A percentile compares a stretch with the other conserved stretches of the same genome.
Conservation (phyloP, 1,284 basidiomycete genomes). For the Apiotrichum sp. region DNA sequence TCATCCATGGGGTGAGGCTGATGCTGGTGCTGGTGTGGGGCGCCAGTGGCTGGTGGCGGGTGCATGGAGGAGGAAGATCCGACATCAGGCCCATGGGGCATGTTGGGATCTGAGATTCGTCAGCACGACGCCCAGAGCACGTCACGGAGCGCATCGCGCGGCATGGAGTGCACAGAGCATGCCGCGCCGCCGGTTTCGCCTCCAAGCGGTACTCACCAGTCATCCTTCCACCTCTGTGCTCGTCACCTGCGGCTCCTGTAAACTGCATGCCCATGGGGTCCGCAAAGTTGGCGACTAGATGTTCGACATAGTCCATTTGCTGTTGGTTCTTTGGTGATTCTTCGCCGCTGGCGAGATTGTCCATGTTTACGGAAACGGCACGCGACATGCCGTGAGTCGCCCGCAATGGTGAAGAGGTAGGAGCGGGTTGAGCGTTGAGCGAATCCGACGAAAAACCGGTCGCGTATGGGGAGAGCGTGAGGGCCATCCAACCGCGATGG, state of each 20-base stretch:
- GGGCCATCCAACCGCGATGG: slow-evolving; percentile 13
- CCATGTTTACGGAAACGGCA: slow-evolving; percentile 20
- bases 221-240: slow-evolving; percentile 8
- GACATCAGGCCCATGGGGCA: neutral
- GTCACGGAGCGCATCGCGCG: too few species aligned
- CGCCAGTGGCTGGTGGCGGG: neutral
- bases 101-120: slow-evolving; percentile 3
- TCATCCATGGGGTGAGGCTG: slow-evolving; percentile 20
- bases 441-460: slow-evolving; percentile 14
- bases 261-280: slow-evolving; percentile 41
- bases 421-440: slow-evolving; percentile 3
- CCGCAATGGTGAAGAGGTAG: too few species aligned
- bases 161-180: too few species aligned
- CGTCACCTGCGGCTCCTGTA: slow-evolving; percentile 15
- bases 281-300: slow-evolving; percentile 37
- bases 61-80: slow-evolving; percentile 2
- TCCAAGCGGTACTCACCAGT: slow-evolving; percentile 8
- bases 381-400: slow-evolving; percentile 8
- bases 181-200: too few species aligned
- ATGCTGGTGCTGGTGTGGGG: too few species aligned
- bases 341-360: slow-evolving; percentile 9
- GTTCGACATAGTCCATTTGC: slow-evolving; percentile 3
- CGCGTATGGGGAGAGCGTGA: slow-evolving; percentile 18
- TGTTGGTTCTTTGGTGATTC: neutral
- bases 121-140: neutral